phyloP scores from a whole-genome alignment of 2,329 filamentous ascomycete species.

The Xylariaceae sp. region DNA sequence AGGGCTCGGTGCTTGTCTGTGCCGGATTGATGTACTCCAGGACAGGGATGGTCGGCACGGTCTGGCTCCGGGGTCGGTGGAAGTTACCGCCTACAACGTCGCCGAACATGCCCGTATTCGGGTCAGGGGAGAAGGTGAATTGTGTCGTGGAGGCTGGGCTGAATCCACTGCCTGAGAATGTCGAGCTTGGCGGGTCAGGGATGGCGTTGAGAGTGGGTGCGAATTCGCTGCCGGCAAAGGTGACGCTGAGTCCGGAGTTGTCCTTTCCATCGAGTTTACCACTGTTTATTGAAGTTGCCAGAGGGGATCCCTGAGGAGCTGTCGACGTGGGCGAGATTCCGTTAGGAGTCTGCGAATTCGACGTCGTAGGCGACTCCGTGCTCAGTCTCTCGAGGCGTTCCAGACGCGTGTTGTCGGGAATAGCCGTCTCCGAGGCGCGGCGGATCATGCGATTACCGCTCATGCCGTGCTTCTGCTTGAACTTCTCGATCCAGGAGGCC shows the following conservation, averaged over 20 bases:
- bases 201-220: constrained; percentile 59
- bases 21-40: constrained; percentile 51
- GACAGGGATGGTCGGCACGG: constrained; percentile 66
- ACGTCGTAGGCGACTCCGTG: constrained; percentile 48
- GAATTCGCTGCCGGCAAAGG: constrained; percentile 51
- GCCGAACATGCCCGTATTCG: constrained; percentile 60
- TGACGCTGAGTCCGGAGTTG: constrained; percentile 48
- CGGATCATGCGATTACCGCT: constrained; percentile 47
- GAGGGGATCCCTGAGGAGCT: constrained; percentile 56
- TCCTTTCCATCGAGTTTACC: constrained; percentile 67
- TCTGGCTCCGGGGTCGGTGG: constrained; percentile 79
- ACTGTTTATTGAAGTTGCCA: constrained; percentile 60
- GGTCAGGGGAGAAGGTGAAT: constrained; percentile 71
- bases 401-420: constrained; percentile 59
- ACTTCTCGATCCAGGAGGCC: constrained; percentile 83
- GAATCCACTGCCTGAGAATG: constrained; percentile 65
- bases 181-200: constrained; percentile 57
- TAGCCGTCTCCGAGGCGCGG: constrained; percentile 62
- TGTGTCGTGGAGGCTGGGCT: constrained; percentile 71
- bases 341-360: constrained; percentile 56
- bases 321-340: constrained; percentile 71
- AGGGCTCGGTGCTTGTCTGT: constrained; percentile 36
- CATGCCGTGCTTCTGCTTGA: constrained; percentile 79
- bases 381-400: constrained; percentile 52
- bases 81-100: constrained; percentile 47